These are phyloP conservation scores for Aspergillus sparsus DNA, from an alignment of 495 filamentous ascomycete genomes.

Conservation along the genomic window DNA sequence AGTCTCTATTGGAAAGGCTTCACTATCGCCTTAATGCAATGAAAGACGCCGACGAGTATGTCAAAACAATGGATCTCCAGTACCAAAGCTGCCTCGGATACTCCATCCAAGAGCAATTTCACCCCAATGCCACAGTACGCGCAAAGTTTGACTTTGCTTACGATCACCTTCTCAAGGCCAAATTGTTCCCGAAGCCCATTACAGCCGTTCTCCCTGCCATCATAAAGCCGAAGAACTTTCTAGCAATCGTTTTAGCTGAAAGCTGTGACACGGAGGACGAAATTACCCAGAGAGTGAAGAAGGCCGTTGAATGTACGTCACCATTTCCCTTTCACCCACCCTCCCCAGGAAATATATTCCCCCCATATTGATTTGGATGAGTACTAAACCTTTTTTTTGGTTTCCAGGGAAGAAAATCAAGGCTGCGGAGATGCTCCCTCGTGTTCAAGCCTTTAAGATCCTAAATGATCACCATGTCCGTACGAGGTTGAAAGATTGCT, in stretches of 20 bases:
- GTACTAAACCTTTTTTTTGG: not conserved
- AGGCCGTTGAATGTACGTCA: constrained; percentile 2
- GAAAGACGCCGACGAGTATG: not conserved
- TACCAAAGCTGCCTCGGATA: not conserved
- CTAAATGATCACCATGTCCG: not conserved
- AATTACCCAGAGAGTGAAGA: not conserved
- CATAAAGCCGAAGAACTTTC: not conserved
- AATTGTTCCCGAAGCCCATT: not conserved
- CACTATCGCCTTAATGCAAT: not conserved
- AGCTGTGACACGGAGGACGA: not conserved
- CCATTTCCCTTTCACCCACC: not conserved
- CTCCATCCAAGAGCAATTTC: not conserved
- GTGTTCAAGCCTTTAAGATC: not conserved
- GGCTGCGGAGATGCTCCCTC: not conserved
- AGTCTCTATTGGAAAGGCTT: not conserved
- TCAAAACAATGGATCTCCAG: not conserved
- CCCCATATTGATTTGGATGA: not conserved
- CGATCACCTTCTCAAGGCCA: not conserved
- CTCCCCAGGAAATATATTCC: not conserved
- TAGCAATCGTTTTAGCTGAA: not conserved
- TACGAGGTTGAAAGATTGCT: not conserved
- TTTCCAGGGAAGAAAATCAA: not conserved
- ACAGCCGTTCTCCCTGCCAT: not conserved
- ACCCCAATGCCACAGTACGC: not conserved
- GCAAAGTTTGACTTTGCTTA: not conserved